Evolutionary conservation across 1,284 basidiomycete species (phyloP).

Genomic region (Pseudozyma thailandica): DNA sequence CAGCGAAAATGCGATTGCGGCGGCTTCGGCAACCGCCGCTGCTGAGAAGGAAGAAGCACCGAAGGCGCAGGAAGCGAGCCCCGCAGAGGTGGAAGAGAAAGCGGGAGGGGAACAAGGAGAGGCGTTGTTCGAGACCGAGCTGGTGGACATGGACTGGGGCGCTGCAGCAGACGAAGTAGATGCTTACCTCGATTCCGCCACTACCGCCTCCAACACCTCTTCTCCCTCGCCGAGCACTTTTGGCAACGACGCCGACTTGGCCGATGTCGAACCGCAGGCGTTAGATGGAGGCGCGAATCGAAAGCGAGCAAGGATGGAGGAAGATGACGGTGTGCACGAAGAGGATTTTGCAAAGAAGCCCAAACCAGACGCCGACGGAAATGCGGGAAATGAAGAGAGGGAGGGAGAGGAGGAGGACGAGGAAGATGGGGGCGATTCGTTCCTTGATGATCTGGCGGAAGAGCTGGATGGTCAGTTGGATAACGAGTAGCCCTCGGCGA

Average conservation of each 20-base stretch:
- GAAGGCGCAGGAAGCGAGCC: neutral
- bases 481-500: constrained; percentile 26
- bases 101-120: constrained; percentile 10
- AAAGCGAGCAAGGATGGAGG: constrained; percentile 5
- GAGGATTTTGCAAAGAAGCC: constrained; percentile 37
- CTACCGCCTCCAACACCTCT: constrained; percentile 39
- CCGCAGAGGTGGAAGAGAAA: neutral
- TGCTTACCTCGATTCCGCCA: constrained; percentile 74
- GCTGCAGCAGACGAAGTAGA: constrained; percentile 87
- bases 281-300: neutral
- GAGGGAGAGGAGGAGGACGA: constrained; percentile 31
- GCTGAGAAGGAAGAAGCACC: neutral
- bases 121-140: constrained; percentile 36
- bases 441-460: constrained; percentile 58
- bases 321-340: constrained; percentile 10
- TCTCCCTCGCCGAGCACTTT: constrained; percentile 29
- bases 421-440: constrained; percentile 48
- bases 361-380: constrained; percentile 32
- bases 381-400: constrained; percentile 46
- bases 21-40: neutral
- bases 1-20: constrained; percentile 19
- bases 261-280: constrained; percentile 15
- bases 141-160: constrained; percentile 73
- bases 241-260: constrained; percentile 37
- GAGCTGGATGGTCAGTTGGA: constrained; percentile 61